These are phyloP conservation scores for Singerocomus inundabilis DNA, from an alignment of 1,284 basidiomycete species.

Conservation along the genomic window DNA sequence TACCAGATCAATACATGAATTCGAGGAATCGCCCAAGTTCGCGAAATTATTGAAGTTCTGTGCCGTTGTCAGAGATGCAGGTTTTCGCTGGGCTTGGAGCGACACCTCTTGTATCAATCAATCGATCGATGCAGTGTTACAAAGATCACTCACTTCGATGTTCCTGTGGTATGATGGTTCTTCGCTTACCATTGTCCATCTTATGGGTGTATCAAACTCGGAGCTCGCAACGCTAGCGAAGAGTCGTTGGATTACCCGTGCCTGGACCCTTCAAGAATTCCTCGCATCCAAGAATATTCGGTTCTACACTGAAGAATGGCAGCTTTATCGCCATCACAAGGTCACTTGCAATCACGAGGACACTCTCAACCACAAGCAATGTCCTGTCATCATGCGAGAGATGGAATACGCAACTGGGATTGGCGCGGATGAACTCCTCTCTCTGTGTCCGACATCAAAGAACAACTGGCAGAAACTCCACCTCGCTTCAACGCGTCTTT, in stretches of 20 bases:
- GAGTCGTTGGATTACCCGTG: slow-evolving; percentile 24
- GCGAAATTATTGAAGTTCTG: slow-evolving; percentile 24
- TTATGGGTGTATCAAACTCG: slow-evolving; percentile 16
- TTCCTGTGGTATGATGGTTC: slow-evolving; percentile 25
- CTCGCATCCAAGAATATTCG: slow-evolving; percentile 22
- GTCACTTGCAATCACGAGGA: too few species aligned
- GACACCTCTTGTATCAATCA: slow-evolving; percentile 30
- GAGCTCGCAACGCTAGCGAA: slow-evolving; percentile 1
- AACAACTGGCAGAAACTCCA: slow-evolving; percentile 20
- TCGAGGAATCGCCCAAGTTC: slow-evolving; percentile 5
- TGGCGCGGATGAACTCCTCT: slow-evolving; percentile 6
- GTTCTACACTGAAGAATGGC: slow-evolving; percentile 23
- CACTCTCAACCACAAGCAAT: slow-evolving; percentile 20
- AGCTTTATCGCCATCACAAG: slow-evolving; percentile 15
- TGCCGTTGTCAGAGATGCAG: slow-evolving; percentile 6
- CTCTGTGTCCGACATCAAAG: slow-evolving; percentile 19
- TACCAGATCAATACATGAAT: slow-evolving; percentile 11
- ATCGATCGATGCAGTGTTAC: slow-evolving; percentile 12
- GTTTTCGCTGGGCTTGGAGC: slow-evolving; percentile 28
- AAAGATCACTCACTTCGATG: slow-evolving; percentile 27
- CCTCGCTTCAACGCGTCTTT: slow-evolving; percentile 17
- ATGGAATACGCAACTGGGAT: slow-evolving; percentile 20
- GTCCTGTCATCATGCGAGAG: slow-evolving; percentile 14
- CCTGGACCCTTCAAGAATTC: slow-evolving; percentile 29
- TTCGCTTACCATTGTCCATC: slow-evolving; percentile 25